A percentile compares a stretch with the other conserved stretches of the same genome.
phyloP scores from a whole-genome alignment of 2,329 filamentous ascomycete species.

The Coleophoma cylindrospora region DNA sequence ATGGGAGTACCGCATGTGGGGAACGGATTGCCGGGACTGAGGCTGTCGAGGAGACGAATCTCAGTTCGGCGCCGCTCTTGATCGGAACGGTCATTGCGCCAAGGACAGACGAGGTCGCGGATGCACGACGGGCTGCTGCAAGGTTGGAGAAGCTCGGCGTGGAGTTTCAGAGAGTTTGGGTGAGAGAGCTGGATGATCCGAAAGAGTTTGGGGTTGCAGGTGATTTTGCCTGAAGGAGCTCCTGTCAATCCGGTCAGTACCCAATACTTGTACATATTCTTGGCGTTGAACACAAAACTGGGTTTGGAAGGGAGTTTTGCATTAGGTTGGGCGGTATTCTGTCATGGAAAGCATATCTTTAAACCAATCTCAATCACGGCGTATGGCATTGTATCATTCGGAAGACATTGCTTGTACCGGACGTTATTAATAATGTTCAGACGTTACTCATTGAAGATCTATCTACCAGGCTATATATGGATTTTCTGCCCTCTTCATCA shows the following conservation, averaged over 20 bases:
- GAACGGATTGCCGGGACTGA: not conserved
- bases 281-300: no score
- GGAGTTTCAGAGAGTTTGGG: conserved; percentile 50
- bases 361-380: no score
- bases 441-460: not conserved
- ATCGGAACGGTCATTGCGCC: conserved; percentile 49
- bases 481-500: not conserved
- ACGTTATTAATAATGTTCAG: no score
- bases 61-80: conserved; percentile 42
- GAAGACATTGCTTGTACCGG: no score
- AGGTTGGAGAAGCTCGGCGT: conserved; percentile 49
- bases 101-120: conserved; percentile 38
- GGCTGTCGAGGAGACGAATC: conserved; percentile 3
- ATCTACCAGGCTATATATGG: conserved; percentile 1
- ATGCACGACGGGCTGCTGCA: conserved; percentile 47
- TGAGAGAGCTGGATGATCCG: conserved; percentile 23
- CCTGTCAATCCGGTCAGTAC: no score
- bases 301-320: no score
- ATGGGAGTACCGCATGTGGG: conserved; percentile 5
- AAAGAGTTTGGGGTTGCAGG: conserved; percentile 2
- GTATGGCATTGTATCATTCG: no score
- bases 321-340: no score
- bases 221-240: not conserved
- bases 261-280: no score
- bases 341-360: no score